Conservation (phyloP, 352 stramenopile species). For the Phytopythium sindhum region DNA sequence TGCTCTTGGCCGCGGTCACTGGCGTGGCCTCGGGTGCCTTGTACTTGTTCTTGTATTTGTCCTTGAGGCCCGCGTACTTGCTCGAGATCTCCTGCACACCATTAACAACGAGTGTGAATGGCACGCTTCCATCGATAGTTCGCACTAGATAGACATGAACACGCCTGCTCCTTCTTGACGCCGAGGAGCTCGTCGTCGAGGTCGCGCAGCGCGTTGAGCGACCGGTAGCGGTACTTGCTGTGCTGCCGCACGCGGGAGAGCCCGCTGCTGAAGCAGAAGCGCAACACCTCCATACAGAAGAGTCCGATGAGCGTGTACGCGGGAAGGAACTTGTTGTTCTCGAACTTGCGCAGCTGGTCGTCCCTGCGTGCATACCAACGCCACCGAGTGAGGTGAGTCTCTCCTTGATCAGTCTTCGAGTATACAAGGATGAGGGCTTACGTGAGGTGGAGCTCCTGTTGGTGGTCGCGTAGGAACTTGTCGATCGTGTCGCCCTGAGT, state of each 20-base stretch:
- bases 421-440: constrained; percentile 14
- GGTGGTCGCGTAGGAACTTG: constrained; percentile 56
- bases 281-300: constrained; percentile 64
- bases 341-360: constrained; percentile 45
- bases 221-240: constrained; percentile 57
- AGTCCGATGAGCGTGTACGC: constrained; percentile 59
- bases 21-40: constrained; percentile 31
- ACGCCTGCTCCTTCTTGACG: constrained; percentile 59
- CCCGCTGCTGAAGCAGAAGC: constrained; percentile 68
- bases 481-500: constrained; percentile 60
- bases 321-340: constrained; percentile 65
- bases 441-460: constrained; percentile 62
- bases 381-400: not conserved
- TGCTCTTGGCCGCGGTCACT: constrained; percentile 14
- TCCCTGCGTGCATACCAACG: constrained; percentile 23
- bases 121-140: no score
- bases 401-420: not conserved
- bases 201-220: constrained; percentile 50
- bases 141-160: not conserved
- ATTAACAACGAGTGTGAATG: not conserved
- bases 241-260: constrained; percentile 38
- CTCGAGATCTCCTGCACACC: constrained; percentile 51
- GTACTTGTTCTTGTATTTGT: constrained; percentile 82
- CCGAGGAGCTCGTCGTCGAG: constrained; percentile 69
- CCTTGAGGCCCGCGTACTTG: constrained; percentile 70